Evolutionary conservation across 164 flowering plant species (phyloP).

Genomic region (Liquidambar formosana): DNA sequence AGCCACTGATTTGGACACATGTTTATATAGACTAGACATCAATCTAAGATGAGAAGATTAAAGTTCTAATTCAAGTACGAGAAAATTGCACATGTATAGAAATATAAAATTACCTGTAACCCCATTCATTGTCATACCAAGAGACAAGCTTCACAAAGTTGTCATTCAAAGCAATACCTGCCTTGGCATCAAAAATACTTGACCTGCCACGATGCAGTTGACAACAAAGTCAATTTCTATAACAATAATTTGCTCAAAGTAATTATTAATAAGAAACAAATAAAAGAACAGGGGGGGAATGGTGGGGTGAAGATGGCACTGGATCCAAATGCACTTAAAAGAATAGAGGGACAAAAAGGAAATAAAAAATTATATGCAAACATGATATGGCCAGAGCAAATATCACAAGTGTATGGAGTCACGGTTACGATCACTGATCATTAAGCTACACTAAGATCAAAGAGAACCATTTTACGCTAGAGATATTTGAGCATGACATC

Average conservation of each 20-base stretch:
- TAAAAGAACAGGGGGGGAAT: no score
- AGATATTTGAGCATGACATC: no score
- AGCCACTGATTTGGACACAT: not conserved
- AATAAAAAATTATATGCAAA: not conserved
- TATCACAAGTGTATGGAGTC: no score
- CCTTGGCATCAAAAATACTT: conserved; percentile 40
- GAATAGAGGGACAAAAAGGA: not conserved
- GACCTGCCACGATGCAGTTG: conserved; percentile 15
- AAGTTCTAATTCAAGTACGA: no score
- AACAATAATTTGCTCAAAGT: not conserved
- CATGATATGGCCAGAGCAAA: not conserved
- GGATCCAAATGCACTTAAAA: no score
- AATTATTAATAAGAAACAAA: not conserved
- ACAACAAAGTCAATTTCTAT: not conserved
- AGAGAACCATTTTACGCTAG: no score
- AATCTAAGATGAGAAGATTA: not conserved
- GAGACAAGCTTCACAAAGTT: conserved; percentile 32
- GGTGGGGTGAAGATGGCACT: no score
- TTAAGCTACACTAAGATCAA: no score
- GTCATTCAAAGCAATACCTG: conserved; percentile 29
- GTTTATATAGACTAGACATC: not conserved
- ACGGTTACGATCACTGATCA: no score
- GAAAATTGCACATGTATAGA: not conserved
- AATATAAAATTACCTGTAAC: conserved; percentile 26
- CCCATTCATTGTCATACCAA: conserved; percentile 38